Percentiles rank a stretch among this genome's conserved stretches.
Conservation (phyloP, 2,329 filamentous ascomycete genomes). For the Exophiala xenobiotica region DNA sequence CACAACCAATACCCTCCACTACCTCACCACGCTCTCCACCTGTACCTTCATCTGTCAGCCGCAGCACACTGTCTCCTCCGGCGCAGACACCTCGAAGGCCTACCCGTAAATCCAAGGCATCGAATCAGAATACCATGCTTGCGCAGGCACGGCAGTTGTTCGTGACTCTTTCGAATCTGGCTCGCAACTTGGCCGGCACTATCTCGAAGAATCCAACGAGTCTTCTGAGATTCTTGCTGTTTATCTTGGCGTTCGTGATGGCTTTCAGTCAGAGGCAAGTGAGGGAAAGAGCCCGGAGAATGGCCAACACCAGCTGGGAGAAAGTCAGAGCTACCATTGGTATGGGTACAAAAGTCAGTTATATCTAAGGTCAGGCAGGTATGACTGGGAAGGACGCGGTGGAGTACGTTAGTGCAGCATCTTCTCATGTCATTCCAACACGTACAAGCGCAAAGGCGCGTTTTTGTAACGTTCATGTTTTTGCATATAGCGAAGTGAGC, state of each 20-base stretch:
- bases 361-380: constrained; percentile 59
- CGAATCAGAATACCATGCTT: constrained; percentile 36
- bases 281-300: constrained; percentile 68
- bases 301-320: constrained; percentile 70
- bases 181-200: constrained; percentile 52
- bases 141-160: constrained; percentile 47
- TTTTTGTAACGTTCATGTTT: too few relatives aligned
- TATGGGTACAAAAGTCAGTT: constrained; percentile 97
- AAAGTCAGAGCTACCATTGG: constrained; percentile 83
- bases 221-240: constrained; percentile 66
- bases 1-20: constrained; percentile 12
- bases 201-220: constrained; percentile 57
- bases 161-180: constrained; percentile 48
- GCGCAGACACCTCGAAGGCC: constrained; percentile 19
- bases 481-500: too few relatives aligned
- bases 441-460: too few relatives aligned
- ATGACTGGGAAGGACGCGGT: too few relatives aligned
- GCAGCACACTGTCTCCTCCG: constrained; percentile 24
- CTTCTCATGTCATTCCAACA: too few relatives aligned
- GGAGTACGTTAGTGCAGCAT: too few relatives aligned
- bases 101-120: constrained; percentile 18
- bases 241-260: constrained; percentile 74
- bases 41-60: constrained; percentile 8
- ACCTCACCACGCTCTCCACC: constrained; percentile 16
- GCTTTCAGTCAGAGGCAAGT: constrained; percentile 73